phyloP scores from a whole-genome alignment of 2,329 filamentous ascomycete genomes.

The Fusarium sulawesiense region DNA sequence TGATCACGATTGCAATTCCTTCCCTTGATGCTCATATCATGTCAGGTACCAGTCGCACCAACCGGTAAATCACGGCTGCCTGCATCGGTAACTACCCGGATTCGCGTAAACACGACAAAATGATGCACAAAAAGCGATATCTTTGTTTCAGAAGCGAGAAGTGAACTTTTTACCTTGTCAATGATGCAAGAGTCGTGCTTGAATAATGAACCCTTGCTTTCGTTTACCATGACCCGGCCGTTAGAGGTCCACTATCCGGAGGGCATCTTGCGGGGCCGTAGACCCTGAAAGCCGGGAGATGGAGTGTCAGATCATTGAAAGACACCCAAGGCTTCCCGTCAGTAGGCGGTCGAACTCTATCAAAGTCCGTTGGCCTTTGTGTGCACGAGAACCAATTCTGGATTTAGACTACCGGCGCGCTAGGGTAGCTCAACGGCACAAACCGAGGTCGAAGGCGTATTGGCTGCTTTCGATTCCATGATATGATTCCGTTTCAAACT shows the following conservation, averaged over 20 bases:
- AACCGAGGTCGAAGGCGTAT: not conserved
- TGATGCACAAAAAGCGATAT: not conserved
- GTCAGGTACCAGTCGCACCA: not conserved
- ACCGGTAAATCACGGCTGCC: slow-evolving; percentile 27
- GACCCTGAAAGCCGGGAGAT: slow-evolving; percentile 20
- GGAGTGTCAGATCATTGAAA: slow-evolving; percentile 16
- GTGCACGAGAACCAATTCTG: not conserved
- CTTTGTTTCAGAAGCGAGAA: not conserved
- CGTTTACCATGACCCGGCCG: slow-evolving; percentile 21
- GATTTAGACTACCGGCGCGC: not conserved
- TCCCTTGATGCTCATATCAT: not conserved
- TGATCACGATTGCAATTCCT: not conserved
- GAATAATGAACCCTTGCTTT: not conserved
- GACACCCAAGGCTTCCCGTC: not conserved
- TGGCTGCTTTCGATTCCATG: not conserved
- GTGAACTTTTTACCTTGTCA: not conserved
- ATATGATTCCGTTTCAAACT: slow-evolving; percentile 6
- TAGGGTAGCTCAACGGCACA: slow-evolving; percentile 1
- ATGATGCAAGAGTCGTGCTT: slow-evolving; percentile 23
- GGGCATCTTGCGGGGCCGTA: slow-evolving; percentile 33
- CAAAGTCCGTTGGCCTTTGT: not conserved
- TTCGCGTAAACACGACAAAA: slow-evolving; percentile 12
- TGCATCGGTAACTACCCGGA: slow-evolving; percentile 21
- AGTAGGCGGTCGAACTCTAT: not conserved
- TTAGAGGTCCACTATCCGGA: slow-evolving; percentile 32